phyloP scores from a whole-genome alignment of 1,284 basidiomycete species.

The Tremellales sp. region DNA sequence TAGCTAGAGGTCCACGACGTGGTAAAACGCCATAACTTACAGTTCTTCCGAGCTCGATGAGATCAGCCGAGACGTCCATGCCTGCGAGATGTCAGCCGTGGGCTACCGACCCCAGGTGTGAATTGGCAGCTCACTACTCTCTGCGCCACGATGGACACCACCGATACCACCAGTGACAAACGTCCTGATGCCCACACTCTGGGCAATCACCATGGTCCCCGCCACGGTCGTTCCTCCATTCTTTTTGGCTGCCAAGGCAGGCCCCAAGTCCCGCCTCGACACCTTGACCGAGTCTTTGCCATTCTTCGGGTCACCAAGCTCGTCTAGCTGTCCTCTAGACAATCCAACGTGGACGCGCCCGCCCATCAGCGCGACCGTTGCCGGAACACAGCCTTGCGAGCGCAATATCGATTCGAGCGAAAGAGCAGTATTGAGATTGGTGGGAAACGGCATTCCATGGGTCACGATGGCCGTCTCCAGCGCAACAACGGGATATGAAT shows the following conservation, averaged over 20 bases:
- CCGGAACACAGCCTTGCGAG: slow-evolving; percentile 71
- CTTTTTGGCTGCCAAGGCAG: slow-evolving; percentile 62
- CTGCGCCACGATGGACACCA: slow-evolving; percentile 87
- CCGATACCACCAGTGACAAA: slow-evolving; percentile 52
- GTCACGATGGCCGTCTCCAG: slow-evolving; percentile 81
- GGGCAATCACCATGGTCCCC: slow-evolving; percentile 77
- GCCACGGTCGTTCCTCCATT: slow-evolving; percentile 91
- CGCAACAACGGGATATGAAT: slow-evolving; percentile 51
- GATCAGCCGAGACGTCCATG: slow-evolving; percentile 92
- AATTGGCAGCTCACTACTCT: slow-evolving; percentile 60
- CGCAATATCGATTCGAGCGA: slow-evolving; percentile 77
- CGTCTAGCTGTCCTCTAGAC: slow-evolving; percentile 60
- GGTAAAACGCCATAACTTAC: slow-evolving; percentile 10
- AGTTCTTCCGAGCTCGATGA: slow-evolving; percentile 74
- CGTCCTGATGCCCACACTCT: slow-evolving; percentile 76
- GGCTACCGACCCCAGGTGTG: neutral
- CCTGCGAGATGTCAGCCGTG: slow-evolving; percentile 52
- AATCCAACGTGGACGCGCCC: slow-evolving; percentile 87
- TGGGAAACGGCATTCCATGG: slow-evolving; percentile 71
- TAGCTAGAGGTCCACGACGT: neutral
- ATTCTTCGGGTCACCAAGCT: slow-evolving; percentile 59
- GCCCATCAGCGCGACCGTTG: slow-evolving; percentile 81
- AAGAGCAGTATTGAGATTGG: slow-evolving; percentile 67
- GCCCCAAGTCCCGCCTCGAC: slow-evolving; percentile 80
- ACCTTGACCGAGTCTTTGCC: slow-evolving; percentile 61